These are phyloP conservation scores for Rhytidhysteron rufulum DNA, from an alignment of 2,329 filamentous ascomycete species.

Conservation along the genomic window DNA sequence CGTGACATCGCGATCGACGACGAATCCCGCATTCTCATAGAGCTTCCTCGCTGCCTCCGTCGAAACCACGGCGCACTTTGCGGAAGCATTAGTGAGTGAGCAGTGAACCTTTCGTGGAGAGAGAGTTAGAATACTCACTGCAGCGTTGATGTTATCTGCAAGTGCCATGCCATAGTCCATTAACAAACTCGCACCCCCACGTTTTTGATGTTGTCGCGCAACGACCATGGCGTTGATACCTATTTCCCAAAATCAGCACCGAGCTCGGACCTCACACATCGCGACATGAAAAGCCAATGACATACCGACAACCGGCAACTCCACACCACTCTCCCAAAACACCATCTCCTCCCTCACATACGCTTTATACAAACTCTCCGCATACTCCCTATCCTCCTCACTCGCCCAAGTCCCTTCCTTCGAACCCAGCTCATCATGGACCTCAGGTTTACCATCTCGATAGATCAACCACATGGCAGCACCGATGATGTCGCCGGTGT, in stretches of 20 bases:
- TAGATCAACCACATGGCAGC: conserved; percentile 5
- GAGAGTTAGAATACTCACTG: not conserved
- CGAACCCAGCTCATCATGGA: conserved; percentile 5
- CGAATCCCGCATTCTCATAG: not conserved
- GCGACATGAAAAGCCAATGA: not conserved
- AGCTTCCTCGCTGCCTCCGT: not conserved
- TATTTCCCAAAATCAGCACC: conserved; percentile 1
- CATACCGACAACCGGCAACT: conserved; percentile 7
- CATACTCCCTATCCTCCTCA: conserved; percentile 6
- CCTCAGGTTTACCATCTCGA: conserved; percentile 4
- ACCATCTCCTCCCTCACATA: conserved; percentile 1
- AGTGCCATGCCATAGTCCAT: conserved; percentile 28
- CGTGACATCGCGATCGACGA: not conserved
- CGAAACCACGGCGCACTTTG: not conserved
- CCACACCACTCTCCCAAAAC: conserved; percentile 3
- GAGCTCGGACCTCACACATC: not conserved
- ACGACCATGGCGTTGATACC: conserved; percentile 22
- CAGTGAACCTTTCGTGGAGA: not conserved
- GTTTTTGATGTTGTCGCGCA: conserved; percentile 29
- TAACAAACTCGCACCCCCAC: conserved; percentile 28
- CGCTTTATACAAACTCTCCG: conserved; percentile 4
- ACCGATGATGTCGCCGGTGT: conserved; percentile 8
- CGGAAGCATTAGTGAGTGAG: not conserved
- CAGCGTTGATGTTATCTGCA: conserved; percentile 23
- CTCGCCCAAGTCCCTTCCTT: conserved; percentile 7